Evolutionary conservation across 805 yeast species (phyloP), one percentile per base, ranked within the genome.

Genomic region (Candida lessepsii): DNA sequence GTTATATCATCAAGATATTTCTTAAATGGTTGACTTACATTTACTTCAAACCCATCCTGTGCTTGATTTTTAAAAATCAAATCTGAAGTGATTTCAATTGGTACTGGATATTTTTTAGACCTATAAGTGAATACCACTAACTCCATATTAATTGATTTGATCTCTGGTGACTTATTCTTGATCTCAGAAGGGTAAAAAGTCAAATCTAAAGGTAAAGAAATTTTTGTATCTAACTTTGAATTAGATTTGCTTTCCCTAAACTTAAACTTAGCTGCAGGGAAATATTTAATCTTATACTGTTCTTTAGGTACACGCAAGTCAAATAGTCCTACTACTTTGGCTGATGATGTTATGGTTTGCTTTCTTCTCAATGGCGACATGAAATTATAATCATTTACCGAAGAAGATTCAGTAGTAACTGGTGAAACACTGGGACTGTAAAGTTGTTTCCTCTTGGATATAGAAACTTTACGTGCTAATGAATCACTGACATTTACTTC

Each of bases 51-150:
- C 34, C 56, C 54, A 39, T 67, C 71, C 15, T 14, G 33, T 1
- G 50, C 29, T 0, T 41, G 42, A 49, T 67, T 64, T 20, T 55
- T 55, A 49, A 64, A 67, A 6, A 67, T 36, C 54, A 63, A 55
- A 34, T 63, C 71, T n/a, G 61, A 66, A 29, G 60, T 62, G 24
- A 67, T 38, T 21, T 59, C 69, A 3, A 67, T 52, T 0, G 71
- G 72, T 6, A 67, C 54, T 1, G 70, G 67, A 13, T 59, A 42
- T 17, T 53, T 50, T 35, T 61, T 63, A 1, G 69, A 59, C 44
- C 62, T 58, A 16, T 59, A 46, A 0, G 71, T 61, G 29, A 61
- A 51, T 2, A 60, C 63, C 5, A 64, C 54, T 19, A 67, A 42
- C 33, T 67, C 73, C 3, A 57, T 58, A 5, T 52, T 28, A 2